A percentile compares a stretch with the other conserved stretches of the same genome.
Evolutionary conservation across 2,329 filamentous ascomycete species (phyloP).

Genomic region (Diaporthe nobilis): DNA sequence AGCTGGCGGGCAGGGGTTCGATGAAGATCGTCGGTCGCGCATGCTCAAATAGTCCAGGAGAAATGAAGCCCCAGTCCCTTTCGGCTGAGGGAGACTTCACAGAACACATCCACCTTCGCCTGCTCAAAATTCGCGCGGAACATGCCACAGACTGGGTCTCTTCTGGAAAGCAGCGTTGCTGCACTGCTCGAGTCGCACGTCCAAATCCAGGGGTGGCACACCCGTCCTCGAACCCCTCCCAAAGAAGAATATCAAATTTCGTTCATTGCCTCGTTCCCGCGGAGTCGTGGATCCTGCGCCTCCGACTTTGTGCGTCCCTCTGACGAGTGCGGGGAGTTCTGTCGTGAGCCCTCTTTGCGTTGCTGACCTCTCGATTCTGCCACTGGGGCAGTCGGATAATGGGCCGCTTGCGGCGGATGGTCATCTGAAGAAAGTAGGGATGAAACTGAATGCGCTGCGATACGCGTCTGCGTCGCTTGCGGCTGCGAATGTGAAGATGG

Average conservation of each 20-base stretch:
- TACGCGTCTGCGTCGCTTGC: constrained; percentile 46
- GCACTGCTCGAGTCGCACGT: constrained; percentile 21
- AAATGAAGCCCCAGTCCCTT: constrained; percentile 32
- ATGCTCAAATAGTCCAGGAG: constrained; percentile 28
- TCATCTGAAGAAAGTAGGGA: constrained; percentile 61
- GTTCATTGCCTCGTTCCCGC: constrained; percentile 50
- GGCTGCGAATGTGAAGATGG: constrained; percentile 43
- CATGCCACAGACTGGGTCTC: neutral
- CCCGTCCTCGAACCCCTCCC: constrained; percentile 25
- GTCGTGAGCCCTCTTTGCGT: constrained; percentile 49
- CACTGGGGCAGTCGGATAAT: constrained; percentile 45
- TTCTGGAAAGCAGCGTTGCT: neutral
- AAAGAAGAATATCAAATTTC: constrained; percentile 47
- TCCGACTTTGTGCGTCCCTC: constrained; percentile 54
- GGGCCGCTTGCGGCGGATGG: constrained; percentile 47
- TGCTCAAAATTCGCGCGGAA: constrained; percentile 20
- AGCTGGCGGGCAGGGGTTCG: constrained; percentile 35
- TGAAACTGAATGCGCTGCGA: constrained; percentile 59
- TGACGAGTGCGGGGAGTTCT: constrained; percentile 50
- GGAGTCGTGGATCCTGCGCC: constrained; percentile 50
- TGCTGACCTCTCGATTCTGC: constrained; percentile 48
- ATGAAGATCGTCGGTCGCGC: constrained; percentile 30
- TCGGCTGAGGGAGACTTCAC: neutral
- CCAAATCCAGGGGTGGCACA: neutral
- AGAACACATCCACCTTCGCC: neutral